These are phyloP conservation scores for Rutstroemia sp. DNA, from an alignment of 2,329 filamentous ascomycete genomes.

Conservation along the genomic window DNA sequence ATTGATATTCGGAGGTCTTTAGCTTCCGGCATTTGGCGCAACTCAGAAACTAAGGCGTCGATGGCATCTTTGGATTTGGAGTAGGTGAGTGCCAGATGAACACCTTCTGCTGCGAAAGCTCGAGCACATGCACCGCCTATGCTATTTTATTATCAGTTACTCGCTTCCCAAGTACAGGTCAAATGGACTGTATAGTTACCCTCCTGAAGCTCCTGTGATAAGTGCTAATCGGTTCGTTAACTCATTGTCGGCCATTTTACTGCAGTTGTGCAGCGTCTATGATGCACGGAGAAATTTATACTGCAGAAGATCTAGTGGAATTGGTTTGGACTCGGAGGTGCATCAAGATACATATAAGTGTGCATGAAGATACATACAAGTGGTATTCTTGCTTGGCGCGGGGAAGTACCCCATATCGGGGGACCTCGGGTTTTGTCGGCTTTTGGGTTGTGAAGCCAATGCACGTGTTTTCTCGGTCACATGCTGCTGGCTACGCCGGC, in stretches of 20 bases:
- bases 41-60: conserved; percentile 32
- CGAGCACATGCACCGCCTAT: conserved; percentile 52
- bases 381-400: too few species aligned
- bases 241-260: conserved; percentile 33
- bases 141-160: conserved; percentile 30
- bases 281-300: too few species aligned
- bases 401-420: too few species aligned
- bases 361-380: too few species aligned
- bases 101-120: conserved; percentile 43
- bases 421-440: too few species aligned
- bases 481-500: too few species aligned
- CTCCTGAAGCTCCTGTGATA: conserved; percentile 54
- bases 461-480: too few species aligned
- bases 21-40: conserved; percentile 29
- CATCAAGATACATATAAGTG: too few species aligned
- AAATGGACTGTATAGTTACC: conserved; percentile 34
- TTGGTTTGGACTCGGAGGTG: too few species aligned
- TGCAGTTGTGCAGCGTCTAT: not conserved
- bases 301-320: too few species aligned
- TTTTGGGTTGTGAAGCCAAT: too few species aligned
- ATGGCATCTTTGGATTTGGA: conserved; percentile 39
- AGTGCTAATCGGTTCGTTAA: conserved; percentile 47
- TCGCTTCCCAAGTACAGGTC: not conserved
- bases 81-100: conserved; percentile 53
- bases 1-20: conserved; percentile 37